A percentile compares a stretch with the other conserved stretches of the same genome.
Conservation (phyloP, 2,329 filamentous ascomycete species). For the Zymoseptoria tritici region DNA sequence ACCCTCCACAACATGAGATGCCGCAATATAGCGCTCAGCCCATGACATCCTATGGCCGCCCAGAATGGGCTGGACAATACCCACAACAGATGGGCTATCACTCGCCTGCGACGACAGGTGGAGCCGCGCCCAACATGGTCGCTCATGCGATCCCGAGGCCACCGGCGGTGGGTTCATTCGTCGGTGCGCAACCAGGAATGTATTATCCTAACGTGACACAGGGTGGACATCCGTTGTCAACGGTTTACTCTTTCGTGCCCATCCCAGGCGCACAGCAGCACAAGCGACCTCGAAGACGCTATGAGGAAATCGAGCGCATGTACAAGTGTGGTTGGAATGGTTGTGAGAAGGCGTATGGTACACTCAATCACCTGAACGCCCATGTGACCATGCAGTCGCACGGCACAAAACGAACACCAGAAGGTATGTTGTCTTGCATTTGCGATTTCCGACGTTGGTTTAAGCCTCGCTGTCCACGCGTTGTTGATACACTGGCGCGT, state of each 20-base stretch:
- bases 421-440: constrained; percentile 60
- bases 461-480: constrained; percentile 5
- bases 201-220: constrained; percentile 29
- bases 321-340: constrained; percentile 99
- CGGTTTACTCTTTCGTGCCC: constrained; percentile 97
- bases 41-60: constrained; percentile 58
- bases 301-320: constrained; percentile 99
- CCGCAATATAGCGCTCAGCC: constrained; percentile 63
- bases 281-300: constrained; percentile 85
- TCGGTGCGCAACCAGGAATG: constrained; percentile 19
- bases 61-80: constrained; percentile 64
- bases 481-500: not conserved
- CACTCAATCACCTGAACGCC: constrained; percentile 92
- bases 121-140: constrained; percentile 49
- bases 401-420: constrained; percentile 85
- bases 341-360: constrained; percentile 97
- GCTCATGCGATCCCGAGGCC: constrained; percentile 52
- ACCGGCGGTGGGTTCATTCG: constrained; percentile 49
- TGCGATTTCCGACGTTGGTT: constrained; percentile 5
- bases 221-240: constrained; percentile 49
- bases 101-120: constrained; percentile 52
- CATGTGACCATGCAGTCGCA: constrained; percentile 99
- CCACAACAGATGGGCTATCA: constrained; percentile 43
- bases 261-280: constrained; percentile 96
- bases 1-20: constrained; percentile 80